A percentile compares a stretch with the other conserved stretches of the same genome.
Conservation (phyloP, 2,329 filamentous ascomycete genomes). For the Camptophora hylomeconis region DNA sequence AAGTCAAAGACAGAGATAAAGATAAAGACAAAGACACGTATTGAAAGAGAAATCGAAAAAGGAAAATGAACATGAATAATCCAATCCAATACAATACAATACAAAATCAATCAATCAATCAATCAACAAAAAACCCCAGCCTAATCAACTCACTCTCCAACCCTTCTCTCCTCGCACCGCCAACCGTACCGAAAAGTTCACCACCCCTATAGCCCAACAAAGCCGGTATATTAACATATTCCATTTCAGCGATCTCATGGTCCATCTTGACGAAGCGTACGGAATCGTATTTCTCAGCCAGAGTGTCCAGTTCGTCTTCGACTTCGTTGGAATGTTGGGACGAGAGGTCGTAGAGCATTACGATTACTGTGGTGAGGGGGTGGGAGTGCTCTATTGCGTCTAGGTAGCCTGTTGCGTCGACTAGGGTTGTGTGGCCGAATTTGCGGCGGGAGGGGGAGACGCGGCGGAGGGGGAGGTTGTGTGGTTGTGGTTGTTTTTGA, state of each 20-base stretch:
- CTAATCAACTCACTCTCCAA: constrained; percentile 45
- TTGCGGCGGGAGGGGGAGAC: constrained; percentile 64
- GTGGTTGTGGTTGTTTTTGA: constrained; percentile 26
- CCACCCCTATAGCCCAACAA: constrained; percentile 80
- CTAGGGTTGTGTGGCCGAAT: constrained; percentile 68
- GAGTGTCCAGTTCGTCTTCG: constrained; percentile 60
- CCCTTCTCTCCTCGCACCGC: constrained; percentile 53
- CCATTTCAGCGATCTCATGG: constrained; percentile 87
- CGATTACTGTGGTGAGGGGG: constrained; percentile 70
- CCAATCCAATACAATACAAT: too few relatives aligned
- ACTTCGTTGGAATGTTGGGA: constrained; percentile 67
- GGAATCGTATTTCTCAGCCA: constrained; percentile 58
- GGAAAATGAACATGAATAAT: too few relatives aligned
- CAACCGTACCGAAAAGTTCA: constrained; percentile 80
- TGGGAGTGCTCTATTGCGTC: constrained; percentile 88
- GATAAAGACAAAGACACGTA: too few relatives aligned
- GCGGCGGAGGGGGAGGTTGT: constrained; percentile 33
- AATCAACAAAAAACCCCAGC: constrained; percentile 26
- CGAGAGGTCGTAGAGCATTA: constrained; percentile 85
- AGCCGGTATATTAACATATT: constrained; percentile 74
- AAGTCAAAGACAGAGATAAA: too few relatives aligned
- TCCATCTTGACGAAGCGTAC: constrained; percentile 85
- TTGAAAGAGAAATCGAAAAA: too few relatives aligned
- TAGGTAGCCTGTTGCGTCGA: constrained; percentile 86
- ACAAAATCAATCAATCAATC: constrained; percentile 2